phyloP scores from a whole-genome alignment of 2,329 filamentous ascomycete species.

The Claviceps pazoutovae region DNA sequence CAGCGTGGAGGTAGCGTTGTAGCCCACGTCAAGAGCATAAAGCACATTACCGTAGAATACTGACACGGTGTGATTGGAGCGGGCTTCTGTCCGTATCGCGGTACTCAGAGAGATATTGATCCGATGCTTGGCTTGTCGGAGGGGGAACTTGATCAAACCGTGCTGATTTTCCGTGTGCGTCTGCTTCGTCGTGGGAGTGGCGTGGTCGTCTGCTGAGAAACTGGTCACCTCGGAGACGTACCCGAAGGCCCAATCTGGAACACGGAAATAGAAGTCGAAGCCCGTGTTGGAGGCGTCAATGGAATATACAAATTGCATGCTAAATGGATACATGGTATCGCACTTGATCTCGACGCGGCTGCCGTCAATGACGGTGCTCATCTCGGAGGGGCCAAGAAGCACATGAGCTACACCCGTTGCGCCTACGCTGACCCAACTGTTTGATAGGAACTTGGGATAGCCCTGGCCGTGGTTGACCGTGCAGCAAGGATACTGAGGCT shows the following conservation, averaged over 20 bases:
- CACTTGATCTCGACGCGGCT: conserved; percentile 26
- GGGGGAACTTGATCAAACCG: conserved; percentile 11
- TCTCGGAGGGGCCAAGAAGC: conserved; percentile 31
- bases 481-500: conserved; percentile 40
- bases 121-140: conserved; percentile 10
- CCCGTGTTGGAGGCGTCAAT: conserved; percentile 11
- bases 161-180: conserved; percentile 5
- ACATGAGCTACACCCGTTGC: conserved; percentile 33
- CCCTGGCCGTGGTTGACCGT: conserved; percentile 45
- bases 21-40: conserved; percentile 26
- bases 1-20: conserved; percentile 11
- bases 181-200: background rate
- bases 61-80: conserved; percentile 22
- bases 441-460: conserved; percentile 39
- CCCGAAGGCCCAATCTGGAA: conserved; percentile 13
- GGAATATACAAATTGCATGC: conserved; percentile 15
- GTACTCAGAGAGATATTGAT: conserved; percentile 10
- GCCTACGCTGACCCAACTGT: conserved; percentile 29
- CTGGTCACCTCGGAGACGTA: background rate
- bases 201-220: background rate
- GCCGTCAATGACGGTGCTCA: conserved; percentile 22
- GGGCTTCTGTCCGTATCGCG: conserved; percentile 10
- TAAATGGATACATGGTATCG: conserved; percentile 32
- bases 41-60: conserved; percentile 30
- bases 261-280: conserved; percentile 17